phyloP scores from a whole-genome alignment of 2,329 filamentous ascomycete species.

The Pseudogymnoascus sp. region DNA sequence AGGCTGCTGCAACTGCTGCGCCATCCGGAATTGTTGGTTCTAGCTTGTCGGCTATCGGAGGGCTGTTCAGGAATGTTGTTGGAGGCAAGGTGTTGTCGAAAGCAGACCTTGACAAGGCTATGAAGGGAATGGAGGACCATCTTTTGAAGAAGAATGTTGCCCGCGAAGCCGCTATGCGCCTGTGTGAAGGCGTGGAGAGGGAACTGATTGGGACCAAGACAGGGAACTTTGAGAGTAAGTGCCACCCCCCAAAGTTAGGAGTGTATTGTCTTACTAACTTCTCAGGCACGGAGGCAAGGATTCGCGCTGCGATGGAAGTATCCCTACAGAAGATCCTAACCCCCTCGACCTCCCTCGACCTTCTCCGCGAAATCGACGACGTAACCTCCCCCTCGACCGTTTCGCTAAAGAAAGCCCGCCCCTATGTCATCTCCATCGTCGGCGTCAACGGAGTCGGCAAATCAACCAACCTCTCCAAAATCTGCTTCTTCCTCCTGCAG shows the following conservation, averaged over 20 bases:
- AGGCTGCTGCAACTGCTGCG: conserved; percentile 34
- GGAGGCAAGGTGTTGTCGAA: conserved; percentile 89
- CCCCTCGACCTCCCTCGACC: conserved; percentile 86
- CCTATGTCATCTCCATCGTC: conserved; percentile 96
- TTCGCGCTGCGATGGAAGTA: conserved; percentile 81
- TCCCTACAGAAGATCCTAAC: conserved; percentile 93
- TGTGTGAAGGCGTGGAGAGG: conserved; percentile 85
- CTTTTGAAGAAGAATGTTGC: conserved; percentile 93
- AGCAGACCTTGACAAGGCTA: conserved; percentile 79
- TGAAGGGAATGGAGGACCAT: conserved; percentile 95
- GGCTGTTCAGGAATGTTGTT: conserved; percentile 88
- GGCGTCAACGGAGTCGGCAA: conserved; percentile 98
- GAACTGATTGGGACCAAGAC: conserved; percentile 89
- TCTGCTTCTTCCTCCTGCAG: conserved; percentile 94
- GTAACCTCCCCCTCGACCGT: conserved; percentile 59
- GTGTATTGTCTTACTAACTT: conserved; percentile 17
- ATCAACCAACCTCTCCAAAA: conserved; percentile 94
- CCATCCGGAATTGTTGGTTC: conserved; percentile 65
- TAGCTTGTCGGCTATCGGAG: conserved; percentile 72
- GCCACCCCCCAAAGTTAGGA: no score
- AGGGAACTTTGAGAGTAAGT: conserved; percentile 67
- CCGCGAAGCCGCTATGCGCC: conserved; percentile 79
- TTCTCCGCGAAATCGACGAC: conserved; percentile 84
- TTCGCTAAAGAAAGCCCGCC: conserved; percentile 57
- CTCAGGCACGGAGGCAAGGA: conserved; percentile 60